Conservation (phyloP, 2,329 filamentous ascomycete species). For the Stagonosporopsis vannaccii region DNA sequence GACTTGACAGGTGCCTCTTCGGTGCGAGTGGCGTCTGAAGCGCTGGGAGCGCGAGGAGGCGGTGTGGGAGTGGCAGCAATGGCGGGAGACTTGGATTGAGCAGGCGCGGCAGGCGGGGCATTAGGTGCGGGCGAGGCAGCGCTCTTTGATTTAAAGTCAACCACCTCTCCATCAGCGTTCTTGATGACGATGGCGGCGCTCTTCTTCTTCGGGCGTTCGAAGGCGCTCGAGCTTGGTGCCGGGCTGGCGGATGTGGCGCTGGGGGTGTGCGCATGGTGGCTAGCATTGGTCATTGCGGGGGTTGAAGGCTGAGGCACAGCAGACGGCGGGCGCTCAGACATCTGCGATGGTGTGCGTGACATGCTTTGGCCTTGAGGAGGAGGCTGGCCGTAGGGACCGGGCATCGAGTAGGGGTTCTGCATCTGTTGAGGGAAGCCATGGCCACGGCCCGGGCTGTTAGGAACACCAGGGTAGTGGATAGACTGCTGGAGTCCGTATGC, state of each 20-base stretch:
- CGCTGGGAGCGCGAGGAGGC: conserved; percentile 76
- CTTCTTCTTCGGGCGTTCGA: conserved; percentile 69
- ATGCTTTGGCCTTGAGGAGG: conserved; percentile 65
- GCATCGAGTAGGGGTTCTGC: conserved; percentile 57
- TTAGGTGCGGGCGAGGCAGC: conserved; percentile 50
- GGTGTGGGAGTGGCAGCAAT: conserved; percentile 72
- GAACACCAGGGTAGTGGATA: conserved; percentile 56
- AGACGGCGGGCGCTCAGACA: conserved; percentile 66
- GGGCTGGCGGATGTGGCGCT: conserved; percentile 66
- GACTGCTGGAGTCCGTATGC: conserved; percentile 56
- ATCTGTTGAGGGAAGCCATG: conserved; percentile 56
- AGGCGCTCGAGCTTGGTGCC: conserved; percentile 66
- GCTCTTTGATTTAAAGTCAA: conserved; percentile 63
- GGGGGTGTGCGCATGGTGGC: conserved; percentile 60
- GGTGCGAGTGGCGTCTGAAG: conserved; percentile 67
- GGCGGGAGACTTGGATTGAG: conserved; percentile 65
- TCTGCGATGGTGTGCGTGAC: conserved; percentile 70
- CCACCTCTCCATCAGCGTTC: conserved; percentile 77
- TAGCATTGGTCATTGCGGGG: conserved; percentile 54
- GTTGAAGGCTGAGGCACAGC: conserved; percentile 68
- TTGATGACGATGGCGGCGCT: conserved; percentile 84
- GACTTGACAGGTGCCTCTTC: conserved; percentile 75
- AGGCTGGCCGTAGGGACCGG: conserved; percentile 60
- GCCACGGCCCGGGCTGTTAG: conserved; percentile 54
- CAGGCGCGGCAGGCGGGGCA: conserved; percentile 53